Percentiles rank a stretch among this genome's conserved stretches.
Conservation (phyloP, 108 stramenopile genomes). For the Fragilariopsis cylindrus region DNA sequence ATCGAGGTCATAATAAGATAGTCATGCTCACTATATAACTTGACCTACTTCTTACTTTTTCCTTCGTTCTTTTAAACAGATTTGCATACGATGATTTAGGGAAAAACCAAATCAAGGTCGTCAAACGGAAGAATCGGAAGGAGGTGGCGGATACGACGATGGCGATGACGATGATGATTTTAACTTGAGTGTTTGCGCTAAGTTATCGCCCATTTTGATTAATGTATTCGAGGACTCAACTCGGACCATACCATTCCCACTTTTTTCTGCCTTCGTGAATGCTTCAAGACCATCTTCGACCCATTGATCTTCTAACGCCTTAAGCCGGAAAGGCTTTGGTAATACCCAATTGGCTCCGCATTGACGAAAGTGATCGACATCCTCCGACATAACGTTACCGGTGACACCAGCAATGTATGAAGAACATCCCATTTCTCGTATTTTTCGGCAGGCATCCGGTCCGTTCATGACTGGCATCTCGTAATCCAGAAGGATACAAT, state of each 20-base stretch:
- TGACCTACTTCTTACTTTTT: no score
- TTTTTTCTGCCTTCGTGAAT: background rate
- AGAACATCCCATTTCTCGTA: slow-evolving; percentile 41
- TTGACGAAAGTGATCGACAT: slow-evolving; percentile 33
- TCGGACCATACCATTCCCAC: background rate
- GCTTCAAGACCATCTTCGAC: slow-evolving; percentile 19
- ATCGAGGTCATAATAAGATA: no score
- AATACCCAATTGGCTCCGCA: slow-evolving; percentile 42
- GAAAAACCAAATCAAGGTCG: no score
- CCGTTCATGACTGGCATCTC: slow-evolving; percentile 52
- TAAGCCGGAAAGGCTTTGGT: slow-evolving; percentile 37
- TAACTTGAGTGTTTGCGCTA: no score
- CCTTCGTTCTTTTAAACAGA: no score
- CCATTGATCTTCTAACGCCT: slow-evolving; percentile 22
- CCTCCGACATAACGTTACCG: slow-evolving; percentile 43
- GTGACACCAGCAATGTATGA: slow-evolving; percentile 41
- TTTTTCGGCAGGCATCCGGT: slow-evolving; percentile 30
- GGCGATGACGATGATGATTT: no score
- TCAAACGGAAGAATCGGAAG: no score
- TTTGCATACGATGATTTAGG: no score
- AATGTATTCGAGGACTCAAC: slow-evolving; percentile 1
- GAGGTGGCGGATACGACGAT: no score
- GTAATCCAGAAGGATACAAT: slow-evolving; percentile 41
- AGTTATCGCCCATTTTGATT: background rate
- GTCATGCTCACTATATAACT: no score